These are phyloP conservation scores for Fusarium sterilihyphosum DNA, from an alignment of 2,329 filamentous ascomycete genomes.

Conservation along the genomic window DNA sequence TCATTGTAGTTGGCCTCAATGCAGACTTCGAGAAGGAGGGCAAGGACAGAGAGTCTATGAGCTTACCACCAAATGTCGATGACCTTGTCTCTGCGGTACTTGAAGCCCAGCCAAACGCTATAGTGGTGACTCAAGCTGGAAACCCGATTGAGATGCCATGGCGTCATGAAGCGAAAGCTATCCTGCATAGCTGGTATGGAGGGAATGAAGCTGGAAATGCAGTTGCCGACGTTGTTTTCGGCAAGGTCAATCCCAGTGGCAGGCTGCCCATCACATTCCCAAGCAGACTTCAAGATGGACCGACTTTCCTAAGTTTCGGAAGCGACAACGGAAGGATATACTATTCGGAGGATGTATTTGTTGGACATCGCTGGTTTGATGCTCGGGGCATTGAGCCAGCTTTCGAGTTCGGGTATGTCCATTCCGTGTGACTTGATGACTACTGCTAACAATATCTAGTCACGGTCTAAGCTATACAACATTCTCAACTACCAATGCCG, in stretches of 20 bases:
- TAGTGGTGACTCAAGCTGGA: constrained; percentile 22
- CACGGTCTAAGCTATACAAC: constrained; percentile 25
- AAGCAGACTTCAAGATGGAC: neutral
- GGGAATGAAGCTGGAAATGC: constrained; percentile 27
- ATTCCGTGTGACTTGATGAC: fast-evolving
- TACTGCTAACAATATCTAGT: neutral
- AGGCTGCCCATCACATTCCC: constrained; percentile 21
- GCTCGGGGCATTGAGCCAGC: constrained; percentile 1
- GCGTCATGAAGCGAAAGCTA: constrained; percentile 1
- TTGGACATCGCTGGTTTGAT: constrained; percentile 28
- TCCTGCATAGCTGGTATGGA: constrained; percentile 28
- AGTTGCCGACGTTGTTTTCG: constrained; percentile 20
- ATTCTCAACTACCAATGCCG: neutral
- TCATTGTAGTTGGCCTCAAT: constrained; percentile 19
- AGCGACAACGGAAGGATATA: constrained; percentile 15
- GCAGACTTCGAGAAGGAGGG: constrained; percentile 28
- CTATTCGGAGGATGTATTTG: constrained; percentile 25
- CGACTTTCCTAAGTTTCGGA: constrained; percentile 16
- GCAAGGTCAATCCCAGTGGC: constrained; percentile 21
- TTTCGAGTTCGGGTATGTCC: constrained; percentile 17
- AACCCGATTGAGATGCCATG: constrained; percentile 29
- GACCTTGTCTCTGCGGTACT: constrained; percentile 17
- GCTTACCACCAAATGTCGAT: constrained; percentile 14
- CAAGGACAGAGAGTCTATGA: constrained; percentile 18
- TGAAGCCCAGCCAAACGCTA: constrained; percentile 2